Evolutionary conservation across 2,329 filamentous ascomycete species (phyloP).

Genomic region (Calonectria multiphialidica): DNA sequence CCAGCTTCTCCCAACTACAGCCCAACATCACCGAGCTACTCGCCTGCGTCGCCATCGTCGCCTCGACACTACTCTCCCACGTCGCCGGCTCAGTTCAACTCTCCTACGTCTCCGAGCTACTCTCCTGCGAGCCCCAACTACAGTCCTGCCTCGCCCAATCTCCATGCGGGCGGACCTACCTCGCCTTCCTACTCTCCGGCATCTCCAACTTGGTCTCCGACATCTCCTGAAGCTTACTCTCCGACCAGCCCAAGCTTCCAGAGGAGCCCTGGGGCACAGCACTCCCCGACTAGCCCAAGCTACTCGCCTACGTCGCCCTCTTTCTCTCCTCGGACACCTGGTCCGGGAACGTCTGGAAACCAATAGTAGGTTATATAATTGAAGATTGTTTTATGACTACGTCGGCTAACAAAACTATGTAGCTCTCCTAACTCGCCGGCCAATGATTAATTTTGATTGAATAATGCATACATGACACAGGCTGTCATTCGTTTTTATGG

Average conservation of each 20-base stretch:
- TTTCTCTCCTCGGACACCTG: constrained; percentile 60
- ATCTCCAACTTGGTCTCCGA: constrained; percentile 84
- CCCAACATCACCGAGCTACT: constrained; percentile 75
- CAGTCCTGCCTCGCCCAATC: constrained; percentile 75
- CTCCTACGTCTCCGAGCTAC: constrained; percentile 80
- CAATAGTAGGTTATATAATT: constrained; percentile 58
- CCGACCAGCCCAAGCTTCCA: constrained; percentile 73
- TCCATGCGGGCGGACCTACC: constrained; percentile 57
- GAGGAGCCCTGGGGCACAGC: constrained; percentile 64
- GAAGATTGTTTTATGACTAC: not conserved
- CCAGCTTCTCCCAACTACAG: constrained; percentile 72
- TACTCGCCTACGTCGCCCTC: constrained; percentile 74
- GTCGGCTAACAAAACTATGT: constrained; percentile 41
- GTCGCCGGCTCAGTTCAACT: constrained; percentile 80
- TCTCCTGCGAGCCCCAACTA: constrained; percentile 79
- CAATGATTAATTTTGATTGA: constrained; percentile 53
- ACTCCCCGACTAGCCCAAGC: constrained; percentile 76
- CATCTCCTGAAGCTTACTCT: constrained; percentile 74
- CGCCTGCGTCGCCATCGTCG: constrained; percentile 70
- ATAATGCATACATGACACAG: constrained; percentile 51
- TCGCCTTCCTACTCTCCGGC: constrained; percentile 76
- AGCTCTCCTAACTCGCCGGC: constrained; percentile 59
- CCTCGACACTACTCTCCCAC: constrained; percentile 74
- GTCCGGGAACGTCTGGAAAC: constrained; percentile 57
- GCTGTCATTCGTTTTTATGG: constrained; percentile 41